Evolutionary conservation across 768 basidiomycete species (phyloP).

Genomic region (Psilocybe azurescens): DNA sequence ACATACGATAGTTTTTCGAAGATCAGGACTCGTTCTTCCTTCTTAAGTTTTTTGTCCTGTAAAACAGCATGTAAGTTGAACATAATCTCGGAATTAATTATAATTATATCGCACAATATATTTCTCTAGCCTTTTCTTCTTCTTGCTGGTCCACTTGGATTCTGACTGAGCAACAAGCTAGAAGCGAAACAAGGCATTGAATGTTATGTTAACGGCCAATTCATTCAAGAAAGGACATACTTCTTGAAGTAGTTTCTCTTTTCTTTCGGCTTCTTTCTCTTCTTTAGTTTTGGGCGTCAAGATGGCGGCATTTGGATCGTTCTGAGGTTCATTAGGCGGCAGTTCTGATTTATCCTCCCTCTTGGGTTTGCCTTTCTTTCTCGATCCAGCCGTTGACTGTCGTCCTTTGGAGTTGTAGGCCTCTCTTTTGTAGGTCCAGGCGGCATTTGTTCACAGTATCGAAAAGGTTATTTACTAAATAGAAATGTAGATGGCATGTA

Average conservation of each 20-base stretch:
- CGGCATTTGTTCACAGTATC: conserved; percentile 13
- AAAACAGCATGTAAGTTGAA: conserved; percentile 1
- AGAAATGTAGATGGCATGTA: background rate
- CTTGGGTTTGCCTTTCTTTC: conserved; percentile 64
- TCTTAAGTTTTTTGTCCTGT: conserved; percentile 91
- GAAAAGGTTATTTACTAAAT: background rate
- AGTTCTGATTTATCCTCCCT: conserved; percentile 24
- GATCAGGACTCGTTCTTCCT: conserved; percentile 79
- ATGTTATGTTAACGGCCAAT: background rate
- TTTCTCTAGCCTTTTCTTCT: conserved; percentile 88
- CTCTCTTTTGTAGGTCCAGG: conserved; percentile 31
- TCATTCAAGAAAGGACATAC: conserved; percentile 36
- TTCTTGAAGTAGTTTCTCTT: conserved; percentile 65
- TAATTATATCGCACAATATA: conserved; percentile 70
- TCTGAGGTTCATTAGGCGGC: conserved; percentile 24
- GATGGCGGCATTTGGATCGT: conserved; percentile 64
- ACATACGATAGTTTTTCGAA: conserved; percentile 86
- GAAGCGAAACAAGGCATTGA: conserved; percentile 9
- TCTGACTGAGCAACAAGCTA: conserved; percentile 60
- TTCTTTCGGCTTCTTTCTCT: conserved; percentile 63
- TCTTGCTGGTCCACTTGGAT: conserved; percentile 81
- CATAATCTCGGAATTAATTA: background rate
- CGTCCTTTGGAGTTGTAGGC: conserved; percentile 73
- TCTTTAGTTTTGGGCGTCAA: conserved; percentile 62
- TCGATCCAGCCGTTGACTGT: conserved; percentile 59